Evolutionary conservation across 2,329 filamentous ascomycete genomes (phyloP).

Genomic region (Fusarium albidum): DNA sequence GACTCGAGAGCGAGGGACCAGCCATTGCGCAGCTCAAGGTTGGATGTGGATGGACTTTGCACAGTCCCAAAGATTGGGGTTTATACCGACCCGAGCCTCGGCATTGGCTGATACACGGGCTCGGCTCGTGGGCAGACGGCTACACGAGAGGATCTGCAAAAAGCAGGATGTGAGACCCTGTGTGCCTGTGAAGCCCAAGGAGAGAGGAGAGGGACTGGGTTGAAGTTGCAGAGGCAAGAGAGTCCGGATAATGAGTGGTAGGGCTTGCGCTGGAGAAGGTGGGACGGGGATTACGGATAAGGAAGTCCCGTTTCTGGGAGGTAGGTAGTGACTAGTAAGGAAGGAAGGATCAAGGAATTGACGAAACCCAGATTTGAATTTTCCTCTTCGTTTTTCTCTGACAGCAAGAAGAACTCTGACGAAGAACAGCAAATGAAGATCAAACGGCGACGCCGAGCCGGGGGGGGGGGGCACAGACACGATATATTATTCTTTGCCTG

Average conservation of each 20-base stretch:
- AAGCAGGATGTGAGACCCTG: background rate
- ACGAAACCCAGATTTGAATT: background rate
- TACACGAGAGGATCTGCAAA: background rate
- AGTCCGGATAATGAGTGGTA: background rate
- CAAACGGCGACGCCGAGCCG: background rate
- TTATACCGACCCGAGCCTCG: background rate
- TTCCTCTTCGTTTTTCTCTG: background rate
- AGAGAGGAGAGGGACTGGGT: background rate
- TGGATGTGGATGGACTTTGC: too few relatives aligned
- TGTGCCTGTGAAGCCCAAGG: background rate
- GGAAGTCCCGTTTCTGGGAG: background rate
- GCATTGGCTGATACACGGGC: background rate
- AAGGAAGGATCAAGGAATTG: background rate
- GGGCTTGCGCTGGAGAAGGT: background rate
- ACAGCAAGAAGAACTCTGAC: background rate
- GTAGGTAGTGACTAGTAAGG: too few relatives aligned
- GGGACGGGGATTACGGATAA: conserved; percentile 8
- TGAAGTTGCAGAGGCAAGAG: background rate
- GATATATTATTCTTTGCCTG: background rate
- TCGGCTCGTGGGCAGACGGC: too few relatives aligned
- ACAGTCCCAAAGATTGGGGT: background rate
- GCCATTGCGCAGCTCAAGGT: conserved; percentile 39
- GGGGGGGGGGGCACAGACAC: background rate
- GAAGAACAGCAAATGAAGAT: background rate
- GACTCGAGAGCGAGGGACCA: conserved; percentile 41